Evolutionary conservation across 1,139 yeast genomes (phyloP), one percentile per base, ranked within the genome.

Genomic region (Kurtzmaniella natalensis): DNA sequence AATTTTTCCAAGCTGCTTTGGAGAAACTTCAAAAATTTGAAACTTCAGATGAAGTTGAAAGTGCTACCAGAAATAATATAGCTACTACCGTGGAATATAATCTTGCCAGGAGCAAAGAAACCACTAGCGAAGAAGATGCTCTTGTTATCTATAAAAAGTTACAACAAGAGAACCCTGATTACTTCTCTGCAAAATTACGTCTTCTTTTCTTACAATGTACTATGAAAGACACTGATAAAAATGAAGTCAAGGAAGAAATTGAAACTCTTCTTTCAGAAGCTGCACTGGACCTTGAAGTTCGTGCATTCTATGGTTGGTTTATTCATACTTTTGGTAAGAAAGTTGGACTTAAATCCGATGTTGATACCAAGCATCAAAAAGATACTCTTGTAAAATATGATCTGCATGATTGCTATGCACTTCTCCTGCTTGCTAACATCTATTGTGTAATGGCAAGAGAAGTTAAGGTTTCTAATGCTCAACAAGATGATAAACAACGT

Each of bases 221-320:
- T 10, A 26, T 14, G 9, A 25, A 56, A 19, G 53, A 55, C 15
- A 51, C 55, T 8, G 51, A 65, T 22, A 63, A 69, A 27, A 70
- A 62, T 34, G 74, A 74, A 42, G 59, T 77, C 11, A 70, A 69
- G 26, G 48, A 61, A 3, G 81, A 79, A 38, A 65, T 86, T 38
- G 72, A 74, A 34, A 53, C 62, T 4, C 58, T 92, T 7, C 58
- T 88, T 37, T 58, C 62, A 3, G 57, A 69, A 23, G 71, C 78
- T 44, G 72, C 78, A 2, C 73, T 78, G 13, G 76, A 87, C 50
- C 61, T 87, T 41, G 96, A 89, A 53, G 78, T 86, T 3, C 78
- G 99, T 41, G 85, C 98, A 0, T 81, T 92, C 45, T 86, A 83
- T 56, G 94, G 95, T 23, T 94, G 97, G 96, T 86, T 78, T 53